phyloP scores from a whole-genome alignment of 345 rosid genomes.

The Brassica juncea region DNA sequence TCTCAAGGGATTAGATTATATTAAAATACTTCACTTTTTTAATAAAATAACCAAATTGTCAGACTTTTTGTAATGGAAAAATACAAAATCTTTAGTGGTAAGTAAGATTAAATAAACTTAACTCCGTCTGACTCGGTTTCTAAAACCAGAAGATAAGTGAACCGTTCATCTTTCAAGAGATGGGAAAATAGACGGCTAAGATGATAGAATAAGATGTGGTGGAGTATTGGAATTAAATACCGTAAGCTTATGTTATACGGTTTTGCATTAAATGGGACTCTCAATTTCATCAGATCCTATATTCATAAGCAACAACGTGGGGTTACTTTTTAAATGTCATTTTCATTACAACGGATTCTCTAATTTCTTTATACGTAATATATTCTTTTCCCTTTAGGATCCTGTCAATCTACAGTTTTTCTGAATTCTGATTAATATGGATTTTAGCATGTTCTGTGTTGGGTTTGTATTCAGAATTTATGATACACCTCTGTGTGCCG shows the following conservation, averaged over 20 bases:
- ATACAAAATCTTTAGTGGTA: conserved; percentile 18
- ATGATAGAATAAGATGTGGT: conserved; percentile 25
- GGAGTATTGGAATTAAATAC: conserved; percentile 24
- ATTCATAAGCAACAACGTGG: conserved; percentile 10
- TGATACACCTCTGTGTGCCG: background rate
- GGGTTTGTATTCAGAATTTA: background rate
- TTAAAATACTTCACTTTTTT: background rate
- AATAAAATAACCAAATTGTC: conserved; percentile 21
- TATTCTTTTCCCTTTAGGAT: background rate
- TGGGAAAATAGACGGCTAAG: conserved; percentile 22
- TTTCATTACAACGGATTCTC: background rate
- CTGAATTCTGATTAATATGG: background rate
- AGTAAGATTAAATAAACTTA: background rate
- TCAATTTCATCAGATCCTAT: conserved; percentile 37
- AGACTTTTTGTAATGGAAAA: conserved; percentile 17
- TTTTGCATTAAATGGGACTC: conserved; percentile 37
- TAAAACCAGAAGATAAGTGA: background rate
- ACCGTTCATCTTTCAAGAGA: conserved; percentile 21
- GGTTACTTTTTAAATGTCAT: background rate
- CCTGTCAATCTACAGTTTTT: background rate
- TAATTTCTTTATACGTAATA: background rate
- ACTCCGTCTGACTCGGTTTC: conserved; percentile 39
- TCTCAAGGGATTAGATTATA: conserved; percentile 8
- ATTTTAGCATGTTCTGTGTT: background rate
- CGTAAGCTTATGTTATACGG: conserved; percentile 37